These are phyloP conservation scores for Fusarium anguioides DNA, from an alignment of 2,329 filamentous ascomycete genomes.

Conservation along the genomic window DNA sequence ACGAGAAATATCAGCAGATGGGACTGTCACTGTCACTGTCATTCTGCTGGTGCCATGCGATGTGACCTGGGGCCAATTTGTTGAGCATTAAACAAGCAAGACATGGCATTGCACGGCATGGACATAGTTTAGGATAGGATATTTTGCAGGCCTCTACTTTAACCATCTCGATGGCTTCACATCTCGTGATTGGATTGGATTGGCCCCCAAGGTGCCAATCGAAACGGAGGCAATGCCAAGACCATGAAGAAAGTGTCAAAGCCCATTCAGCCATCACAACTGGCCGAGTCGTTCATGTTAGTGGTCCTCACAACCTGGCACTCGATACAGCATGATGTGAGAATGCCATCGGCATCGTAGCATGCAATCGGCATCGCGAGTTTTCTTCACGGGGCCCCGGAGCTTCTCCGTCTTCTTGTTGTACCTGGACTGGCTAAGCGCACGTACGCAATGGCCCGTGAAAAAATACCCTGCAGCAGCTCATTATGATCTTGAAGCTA, in stretches of 20 bases:
- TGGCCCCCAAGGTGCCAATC: neutral
- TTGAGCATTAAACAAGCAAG: conserved; percentile 5
- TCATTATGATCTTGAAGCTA: conserved; percentile 8
- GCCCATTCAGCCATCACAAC: neutral
- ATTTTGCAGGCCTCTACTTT: neutral
- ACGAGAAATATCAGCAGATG: neutral
- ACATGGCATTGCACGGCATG: conserved; percentile 1
- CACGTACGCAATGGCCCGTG: neutral
- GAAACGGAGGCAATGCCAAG: conserved; percentile 21
- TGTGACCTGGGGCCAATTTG: neutral
- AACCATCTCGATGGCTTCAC: conserved; percentile 34
- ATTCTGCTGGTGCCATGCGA: neutral
- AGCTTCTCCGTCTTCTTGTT: conserved; percentile 13
- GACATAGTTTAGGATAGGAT: conserved; percentile 8
- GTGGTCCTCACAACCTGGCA: neutral
- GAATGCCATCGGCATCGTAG: conserved; percentile 20
- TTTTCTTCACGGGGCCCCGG: conserved; percentile 2
- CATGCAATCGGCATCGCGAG: conserved; percentile 20
- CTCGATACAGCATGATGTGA: conserved; percentile 11
- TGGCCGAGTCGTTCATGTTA: conserved; percentile 2
- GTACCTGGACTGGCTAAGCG: neutral
- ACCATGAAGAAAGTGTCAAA: neutral
- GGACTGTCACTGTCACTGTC: neutral
- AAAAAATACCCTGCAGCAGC: conserved; percentile 12
- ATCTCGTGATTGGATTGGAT: conserved; percentile 20